These are phyloP conservation scores for Umbilicaria muhlenbergii DNA, from an alignment of 495 filamentous ascomycete species.

Conservation along the genomic window DNA sequence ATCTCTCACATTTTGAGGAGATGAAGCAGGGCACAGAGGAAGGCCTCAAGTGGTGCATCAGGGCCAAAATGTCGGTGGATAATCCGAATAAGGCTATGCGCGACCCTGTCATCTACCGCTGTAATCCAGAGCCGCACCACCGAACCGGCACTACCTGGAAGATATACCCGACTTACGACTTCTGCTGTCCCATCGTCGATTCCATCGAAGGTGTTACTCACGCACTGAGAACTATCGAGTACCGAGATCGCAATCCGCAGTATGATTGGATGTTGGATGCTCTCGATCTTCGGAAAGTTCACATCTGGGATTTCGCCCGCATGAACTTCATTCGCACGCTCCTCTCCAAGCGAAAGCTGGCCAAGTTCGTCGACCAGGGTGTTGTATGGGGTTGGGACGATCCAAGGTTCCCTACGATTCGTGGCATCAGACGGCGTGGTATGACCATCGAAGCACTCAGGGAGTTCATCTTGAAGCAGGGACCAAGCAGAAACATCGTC, in stretches of 20 bases:
- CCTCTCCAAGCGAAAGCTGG: slow-evolving; percentile 87
- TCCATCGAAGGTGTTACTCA: slow-evolving; percentile 86
- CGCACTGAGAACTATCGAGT: slow-evolving; percentile 89
- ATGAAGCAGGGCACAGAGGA: slow-evolving; percentile 73
- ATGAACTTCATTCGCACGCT: slow-evolving; percentile 91
- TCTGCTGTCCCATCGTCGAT: slow-evolving; percentile 85
- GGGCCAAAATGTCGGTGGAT: slow-evolving; percentile 67
- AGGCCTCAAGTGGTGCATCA: slow-evolving; percentile 68
- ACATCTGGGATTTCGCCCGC: slow-evolving; percentile 95
- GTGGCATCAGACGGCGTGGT: slow-evolving; percentile 74
- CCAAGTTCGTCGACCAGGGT: slow-evolving; percentile 77
- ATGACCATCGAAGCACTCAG: slow-evolving; percentile 81
- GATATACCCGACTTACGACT: slow-evolving; percentile 93
- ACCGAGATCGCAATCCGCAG: slow-evolving; percentile 91
- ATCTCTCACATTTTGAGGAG: slow-evolving; percentile 62
- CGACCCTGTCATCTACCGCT: slow-evolving; percentile 92
- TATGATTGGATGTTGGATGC: slow-evolving; percentile 93
- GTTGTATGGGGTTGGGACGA: slow-evolving; percentile 90
- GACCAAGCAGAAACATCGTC: slow-evolving; percentile 73
- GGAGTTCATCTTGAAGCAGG: slow-evolving; percentile 88
- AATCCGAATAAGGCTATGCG: slow-evolving; percentile 40
- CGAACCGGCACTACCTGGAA: slow-evolving; percentile 84
- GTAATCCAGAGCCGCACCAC: slow-evolving; percentile 63
- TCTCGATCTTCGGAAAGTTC: slow-evolving; percentile 68
- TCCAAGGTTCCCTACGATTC: slow-evolving; percentile 86